These are phyloP conservation scores for Magnusiomyces tetraspermus DNA, from an alignment of 1,139 yeast species.

Conservation along the genomic window DNA sequence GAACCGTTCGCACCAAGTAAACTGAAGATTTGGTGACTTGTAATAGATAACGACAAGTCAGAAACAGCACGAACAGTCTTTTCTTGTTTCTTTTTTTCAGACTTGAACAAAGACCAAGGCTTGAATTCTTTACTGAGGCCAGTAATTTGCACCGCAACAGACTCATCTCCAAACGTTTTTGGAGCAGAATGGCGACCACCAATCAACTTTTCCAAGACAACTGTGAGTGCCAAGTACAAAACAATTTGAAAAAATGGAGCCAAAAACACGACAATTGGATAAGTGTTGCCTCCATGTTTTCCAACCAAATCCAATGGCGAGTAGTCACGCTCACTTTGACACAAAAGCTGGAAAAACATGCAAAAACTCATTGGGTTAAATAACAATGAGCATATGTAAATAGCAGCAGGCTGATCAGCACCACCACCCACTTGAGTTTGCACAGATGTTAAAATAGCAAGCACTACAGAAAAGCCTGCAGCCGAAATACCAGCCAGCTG, in stretches of 20 bases:
- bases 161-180: constrained; percentile 14
- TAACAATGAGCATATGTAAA: constrained; percentile 27
- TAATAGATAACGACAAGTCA: constrained; percentile 23
- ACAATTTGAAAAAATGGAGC: constrained; percentile 28
- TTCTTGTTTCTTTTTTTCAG: constrained; percentile 9
- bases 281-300: constrained; percentile 23
- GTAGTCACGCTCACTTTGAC: constrained; percentile 24
- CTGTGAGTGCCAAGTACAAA: constrained; percentile 23
- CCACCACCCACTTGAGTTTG: constrained; percentile 26
- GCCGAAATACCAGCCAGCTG: constrained; percentile 32
- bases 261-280: constrained; percentile 26
- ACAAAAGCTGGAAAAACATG: constrained; percentile 26
- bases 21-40: constrained; percentile 30
- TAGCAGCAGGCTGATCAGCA: constrained; percentile 22
- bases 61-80: constrained; percentile 28
- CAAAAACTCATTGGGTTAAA: constrained; percentile 34
- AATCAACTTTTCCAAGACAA: constrained; percentile 21
- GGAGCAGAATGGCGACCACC: constrained; percentile 21
- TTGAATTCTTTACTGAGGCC: constrained; percentile 23
- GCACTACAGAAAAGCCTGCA: constrained; percentile 27
- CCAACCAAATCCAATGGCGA: constrained; percentile 23
- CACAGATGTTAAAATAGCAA: constrained; percentile 30
- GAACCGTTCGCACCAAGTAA: constrained; percentile 35
- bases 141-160: constrained; percentile 20
- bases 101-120: constrained; percentile 1